Conservation (phyloP, 1,284 basidiomycete genomes). For the Heterobasidion occidentale region DNA sequence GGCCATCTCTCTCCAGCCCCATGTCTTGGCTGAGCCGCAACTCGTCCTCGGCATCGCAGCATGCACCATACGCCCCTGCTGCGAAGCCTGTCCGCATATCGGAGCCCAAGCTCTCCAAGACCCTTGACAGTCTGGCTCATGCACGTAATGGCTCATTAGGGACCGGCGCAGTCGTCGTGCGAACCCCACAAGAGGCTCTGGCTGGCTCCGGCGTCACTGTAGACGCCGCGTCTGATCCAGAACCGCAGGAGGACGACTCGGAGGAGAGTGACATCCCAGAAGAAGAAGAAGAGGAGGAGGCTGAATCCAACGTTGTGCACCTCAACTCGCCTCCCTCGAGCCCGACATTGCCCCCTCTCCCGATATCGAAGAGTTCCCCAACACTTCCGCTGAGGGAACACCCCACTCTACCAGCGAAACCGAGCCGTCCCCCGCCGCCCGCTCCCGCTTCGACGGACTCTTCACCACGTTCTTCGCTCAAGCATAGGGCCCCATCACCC, state of each 20-base stretch:
- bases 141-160: constrained; percentile 46
- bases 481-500: constrained; percentile 19
- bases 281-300: constrained; percentile 14
- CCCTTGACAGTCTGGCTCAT: constrained; percentile 34
- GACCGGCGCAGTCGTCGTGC: constrained; percentile 60
- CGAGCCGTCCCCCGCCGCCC: constrained; percentile 28
- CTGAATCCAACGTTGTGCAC: constrained; percentile 11
- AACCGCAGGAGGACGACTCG: constrained; percentile 13
- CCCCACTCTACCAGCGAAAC: constrained; percentile 17
- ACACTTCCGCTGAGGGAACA: constrained; percentile 10
- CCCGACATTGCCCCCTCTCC: constrained; percentile 16
- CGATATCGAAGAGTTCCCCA: constrained; percentile 16
- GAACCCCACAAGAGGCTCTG: constrained; percentile 70
- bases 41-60: constrained; percentile 18
- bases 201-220: constrained; percentile 15
- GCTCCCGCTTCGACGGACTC: constrained; percentile 16
- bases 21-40: constrained; percentile 26
- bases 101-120: constrained; percentile 48
- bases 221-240: constrained; percentile 3
- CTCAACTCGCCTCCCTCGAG: constrained; percentile 11
- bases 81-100: constrained; percentile 48
- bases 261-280: constrained; percentile 12
- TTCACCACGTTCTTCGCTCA: constrained; percentile 19
- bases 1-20: constrained; percentile 24
- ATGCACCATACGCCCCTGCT: constrained; percentile 13